Evolutionary conservation across 202 grass and related monocot species (phyloP).

Genomic region (Eragrostis tef): DNA sequence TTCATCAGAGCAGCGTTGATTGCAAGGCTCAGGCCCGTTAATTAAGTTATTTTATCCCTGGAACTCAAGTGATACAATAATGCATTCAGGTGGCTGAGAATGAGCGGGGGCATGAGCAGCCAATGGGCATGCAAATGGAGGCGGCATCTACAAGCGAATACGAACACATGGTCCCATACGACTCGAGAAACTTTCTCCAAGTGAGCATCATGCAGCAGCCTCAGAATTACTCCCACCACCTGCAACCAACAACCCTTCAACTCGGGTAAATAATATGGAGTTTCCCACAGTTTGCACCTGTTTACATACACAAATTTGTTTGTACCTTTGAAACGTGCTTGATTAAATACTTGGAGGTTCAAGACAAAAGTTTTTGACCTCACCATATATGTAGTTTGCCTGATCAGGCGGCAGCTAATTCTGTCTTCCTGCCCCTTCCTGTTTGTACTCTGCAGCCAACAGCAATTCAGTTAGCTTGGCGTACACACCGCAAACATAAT

Average conservation of each 20-base stretch:
- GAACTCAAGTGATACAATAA: neutral
- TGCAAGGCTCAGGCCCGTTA: neutral
- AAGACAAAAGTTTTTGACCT: too few species aligned
- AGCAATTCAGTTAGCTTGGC: slow-evolving; percentile 43
- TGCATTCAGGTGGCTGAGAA: slow-evolving; percentile 66
- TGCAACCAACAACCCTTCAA: slow-evolving; percentile 86
- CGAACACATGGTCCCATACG: slow-evolving; percentile 61
- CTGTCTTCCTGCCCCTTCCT: neutral
- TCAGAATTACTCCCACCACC: slow-evolving; percentile 73
- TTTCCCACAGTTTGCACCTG: neutral
- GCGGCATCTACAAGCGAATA: slow-evolving; percentile 60
- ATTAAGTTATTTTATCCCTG: neutral
- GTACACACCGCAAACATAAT: neutral
- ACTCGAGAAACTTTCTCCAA: slow-evolving; percentile 85
- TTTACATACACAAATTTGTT: neutral
- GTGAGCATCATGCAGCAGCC: slow-evolving; percentile 66
- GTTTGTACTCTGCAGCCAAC: slow-evolving; percentile 34
- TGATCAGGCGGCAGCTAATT: neutral
- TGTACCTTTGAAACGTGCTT: neutral
- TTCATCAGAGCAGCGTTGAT: neutral
- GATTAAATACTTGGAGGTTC: too few species aligned
- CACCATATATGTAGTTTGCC: neutral
- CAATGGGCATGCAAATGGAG: slow-evolving; percentile 56
- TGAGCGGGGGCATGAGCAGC: slow-evolving; percentile 69
- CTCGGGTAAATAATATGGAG: slow-evolving; percentile 60